Conservation (phyloP, 768 basidiomycete species). For the Tylopilus felleus region DNA sequence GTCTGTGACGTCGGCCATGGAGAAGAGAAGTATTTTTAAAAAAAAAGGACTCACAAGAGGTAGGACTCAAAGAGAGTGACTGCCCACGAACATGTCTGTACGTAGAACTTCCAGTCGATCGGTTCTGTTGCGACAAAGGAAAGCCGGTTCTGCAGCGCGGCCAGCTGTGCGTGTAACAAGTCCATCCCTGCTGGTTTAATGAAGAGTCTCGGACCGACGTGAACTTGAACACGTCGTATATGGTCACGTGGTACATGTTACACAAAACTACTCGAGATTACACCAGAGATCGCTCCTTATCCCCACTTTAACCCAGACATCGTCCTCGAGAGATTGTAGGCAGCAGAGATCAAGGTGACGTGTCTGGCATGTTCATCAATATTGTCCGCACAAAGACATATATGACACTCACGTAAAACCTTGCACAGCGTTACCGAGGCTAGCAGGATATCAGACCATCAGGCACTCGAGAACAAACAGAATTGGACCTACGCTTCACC, state of each 20-base stretch:
- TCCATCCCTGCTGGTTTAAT: slow-evolving; percentile 42
- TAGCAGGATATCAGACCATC: slow-evolving; percentile 25
- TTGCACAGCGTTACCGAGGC: slow-evolving; percentile 84
- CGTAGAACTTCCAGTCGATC: slow-evolving; percentile 79
- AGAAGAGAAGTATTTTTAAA: no score
- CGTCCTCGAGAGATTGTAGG: slow-evolving; percentile 78
- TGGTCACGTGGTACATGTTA: slow-evolving; percentile 11
- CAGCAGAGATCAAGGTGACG: slow-evolving; percentile 81
- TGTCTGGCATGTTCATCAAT: slow-evolving; percentile 43
- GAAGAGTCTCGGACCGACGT: neutral
- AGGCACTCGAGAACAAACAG: neutral
- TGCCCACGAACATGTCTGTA: slow-evolving; percentile 73
- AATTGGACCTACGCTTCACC: slow-evolving; percentile 67
- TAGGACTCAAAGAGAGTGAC: slow-evolving; percentile 86
- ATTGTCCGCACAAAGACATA: neutral
- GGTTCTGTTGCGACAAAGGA: slow-evolving; percentile 70
- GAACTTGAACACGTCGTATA: slow-evolving; percentile 7
- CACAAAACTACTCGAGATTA: neutral
- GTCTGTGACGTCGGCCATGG: slow-evolving; percentile 21
- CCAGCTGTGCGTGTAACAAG: slow-evolving; percentile 55
- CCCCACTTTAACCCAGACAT: slow-evolving; percentile 14
- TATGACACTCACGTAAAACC: slow-evolving; percentile 71
- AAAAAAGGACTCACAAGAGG: slow-evolving; percentile 59
- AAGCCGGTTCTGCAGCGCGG: slow-evolving; percentile 54
- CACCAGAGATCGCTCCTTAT: neutral